phyloP scores from a whole-genome alignment of 495 filamentous ascomycete species.

The Podospora pseudoanserina region DNA sequence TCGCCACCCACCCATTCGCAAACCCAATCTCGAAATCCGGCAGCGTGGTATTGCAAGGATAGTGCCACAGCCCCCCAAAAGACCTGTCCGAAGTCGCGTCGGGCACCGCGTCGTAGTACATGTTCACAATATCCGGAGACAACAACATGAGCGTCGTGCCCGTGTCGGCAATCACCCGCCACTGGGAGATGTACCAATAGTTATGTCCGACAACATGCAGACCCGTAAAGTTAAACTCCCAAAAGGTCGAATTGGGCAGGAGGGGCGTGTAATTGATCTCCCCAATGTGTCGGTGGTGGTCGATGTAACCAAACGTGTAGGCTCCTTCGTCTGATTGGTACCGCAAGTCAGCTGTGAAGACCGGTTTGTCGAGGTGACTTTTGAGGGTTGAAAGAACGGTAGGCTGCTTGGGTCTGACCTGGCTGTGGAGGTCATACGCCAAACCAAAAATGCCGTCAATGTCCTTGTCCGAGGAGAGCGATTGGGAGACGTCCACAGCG shows the following conservation, averaged over 20 bases:
- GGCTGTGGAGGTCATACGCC: slow-evolving; percentile 26
- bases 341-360: slow-evolving; percentile 69
- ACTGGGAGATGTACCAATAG: slow-evolving; percentile 33
- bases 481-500: slow-evolving; percentile 31
- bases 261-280: slow-evolving; percentile 59
- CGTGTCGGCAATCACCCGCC: slow-evolving; percentile 67
- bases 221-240: slow-evolving; percentile 57
- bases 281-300: slow-evolving; percentile 49
- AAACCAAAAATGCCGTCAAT: slow-evolving; percentile 42
- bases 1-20: slow-evolving; percentile 51
- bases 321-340: slow-evolving; percentile 57
- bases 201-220: slow-evolving; percentile 54
- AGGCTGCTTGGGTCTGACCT: slow-evolving; percentile 53
- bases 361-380: slow-evolving; percentile 41
- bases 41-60: slow-evolving; percentile 52
- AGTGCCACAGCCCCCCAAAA: slow-evolving; percentile 57
- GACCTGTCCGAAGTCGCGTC: slow-evolving; percentile 53
- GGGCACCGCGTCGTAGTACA: slow-evolving; percentile 63
- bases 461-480: slow-evolving; percentile 24
- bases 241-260: slow-evolving; percentile 61
- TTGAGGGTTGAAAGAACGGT: slow-evolving; percentile 65
- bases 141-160: slow-evolving; percentile 69
- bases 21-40: slow-evolving; percentile 53
- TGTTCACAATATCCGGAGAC: slow-evolving; percentile 54
- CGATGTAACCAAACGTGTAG: slow-evolving; percentile 76